A percentile compares a stretch with the other conserved stretches of the same genome.
These are phyloP conservation scores for Penicillium occitanis DNA, from an alignment of 2,329 filamentous ascomycete species.

Conservation along the genomic window DNA sequence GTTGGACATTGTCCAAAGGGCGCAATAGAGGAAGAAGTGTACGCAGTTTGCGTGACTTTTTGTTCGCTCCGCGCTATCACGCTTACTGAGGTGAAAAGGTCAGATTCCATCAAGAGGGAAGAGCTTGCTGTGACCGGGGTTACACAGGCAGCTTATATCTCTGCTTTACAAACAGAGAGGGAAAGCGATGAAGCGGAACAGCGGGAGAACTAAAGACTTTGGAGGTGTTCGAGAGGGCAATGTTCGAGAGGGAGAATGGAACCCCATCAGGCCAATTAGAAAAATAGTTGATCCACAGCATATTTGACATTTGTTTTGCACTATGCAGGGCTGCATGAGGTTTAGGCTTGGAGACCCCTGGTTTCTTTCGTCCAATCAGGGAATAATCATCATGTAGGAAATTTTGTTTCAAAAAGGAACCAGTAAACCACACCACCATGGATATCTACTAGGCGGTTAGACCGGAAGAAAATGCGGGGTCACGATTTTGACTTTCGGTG, in stretches of 20 bases:
- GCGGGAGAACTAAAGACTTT: not conserved
- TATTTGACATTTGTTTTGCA: not conserved
- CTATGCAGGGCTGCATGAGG: slow-evolving; percentile 3
- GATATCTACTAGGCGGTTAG: not conserved
- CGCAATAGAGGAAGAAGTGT: not conserved
- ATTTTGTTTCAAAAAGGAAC: not conserved
- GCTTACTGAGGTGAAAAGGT: not conserved
- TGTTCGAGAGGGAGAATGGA: not conserved
- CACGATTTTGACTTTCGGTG: not conserved
- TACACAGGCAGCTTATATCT: not conserved
- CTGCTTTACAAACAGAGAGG: not conserved
- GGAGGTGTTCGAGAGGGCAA: not conserved
- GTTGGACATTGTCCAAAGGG: slow-evolving; percentile 3
- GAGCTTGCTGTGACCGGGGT: not conserved
- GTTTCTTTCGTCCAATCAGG: not conserved
- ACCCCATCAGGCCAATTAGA: not conserved
- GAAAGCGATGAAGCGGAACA: not conserved
- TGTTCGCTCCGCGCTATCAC: not conserved
- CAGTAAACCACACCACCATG: not conserved
- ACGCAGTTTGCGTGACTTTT: not conserved
- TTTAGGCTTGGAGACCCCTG: not conserved
- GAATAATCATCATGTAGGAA: not conserved
- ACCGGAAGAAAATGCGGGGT: not conserved
- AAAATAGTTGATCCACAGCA: not conserved
- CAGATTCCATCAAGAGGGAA: not conserved